Percentiles rank a stretch among this genome's conserved stretches.
These are phyloP conservation scores for Diaporthe citriasiana DNA, from an alignment of 2,329 filamentous ascomycete genomes.

Conservation along the genomic window DNA sequence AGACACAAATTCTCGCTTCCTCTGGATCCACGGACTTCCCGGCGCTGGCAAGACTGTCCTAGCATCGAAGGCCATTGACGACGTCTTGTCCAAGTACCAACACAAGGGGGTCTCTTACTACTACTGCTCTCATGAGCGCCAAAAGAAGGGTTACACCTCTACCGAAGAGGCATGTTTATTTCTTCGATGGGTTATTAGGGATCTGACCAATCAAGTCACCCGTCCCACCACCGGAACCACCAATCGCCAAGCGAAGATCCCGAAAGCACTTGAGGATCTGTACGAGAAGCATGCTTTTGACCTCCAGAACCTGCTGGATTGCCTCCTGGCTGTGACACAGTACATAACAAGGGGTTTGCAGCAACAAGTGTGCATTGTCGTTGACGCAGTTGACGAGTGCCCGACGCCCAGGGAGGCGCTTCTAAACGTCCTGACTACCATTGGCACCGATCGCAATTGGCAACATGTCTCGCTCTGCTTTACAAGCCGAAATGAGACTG, in stretches of 20 bases:
- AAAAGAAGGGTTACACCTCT: not conserved
- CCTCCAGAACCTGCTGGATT: not conserved
- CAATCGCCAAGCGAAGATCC: not conserved
- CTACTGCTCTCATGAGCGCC: conserved; percentile 33
- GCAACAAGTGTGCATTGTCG: conserved; percentile 22
- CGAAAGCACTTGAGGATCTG: not conserved
- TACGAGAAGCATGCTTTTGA: not conserved
- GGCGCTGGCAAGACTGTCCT: conserved; percentile 33
- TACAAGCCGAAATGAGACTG: conserved; percentile 17
- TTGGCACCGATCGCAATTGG: not conserved
- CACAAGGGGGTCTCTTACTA: conserved; percentile 19
- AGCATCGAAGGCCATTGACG: conserved; percentile 25
- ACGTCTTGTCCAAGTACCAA: not conserved
- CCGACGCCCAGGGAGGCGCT: not conserved
- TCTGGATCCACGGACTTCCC: conserved; percentile 34
- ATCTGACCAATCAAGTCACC: conserved; percentile 5
- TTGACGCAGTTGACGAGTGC: conserved; percentile 36
- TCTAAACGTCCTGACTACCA: conserved; percentile 23
- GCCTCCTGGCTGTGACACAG: not conserved
- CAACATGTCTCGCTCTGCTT: conserved; percentile 22
- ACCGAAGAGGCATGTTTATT: conserved; percentile 1
- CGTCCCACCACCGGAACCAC: not conserved
- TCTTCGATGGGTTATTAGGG: conserved; percentile 31
- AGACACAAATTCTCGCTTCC: not conserved
- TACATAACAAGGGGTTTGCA: not conserved